Conservation (phyloP, 345 rosid species). For the Odontarrhena argentea region DNA sequence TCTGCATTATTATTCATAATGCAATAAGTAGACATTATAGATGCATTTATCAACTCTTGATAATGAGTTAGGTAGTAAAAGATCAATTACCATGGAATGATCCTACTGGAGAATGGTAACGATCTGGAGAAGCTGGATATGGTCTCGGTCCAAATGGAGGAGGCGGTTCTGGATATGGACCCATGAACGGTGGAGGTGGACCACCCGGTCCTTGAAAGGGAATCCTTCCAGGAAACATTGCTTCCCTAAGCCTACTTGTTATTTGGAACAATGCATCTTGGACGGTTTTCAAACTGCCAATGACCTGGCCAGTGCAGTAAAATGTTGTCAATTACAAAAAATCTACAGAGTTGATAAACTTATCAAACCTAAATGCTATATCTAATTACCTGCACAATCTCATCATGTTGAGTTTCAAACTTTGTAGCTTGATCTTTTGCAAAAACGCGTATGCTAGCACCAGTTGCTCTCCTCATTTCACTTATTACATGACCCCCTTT, state of each 20-base stretch:
- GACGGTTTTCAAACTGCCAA: conserved; percentile 66
- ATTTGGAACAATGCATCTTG: conserved; percentile 81
- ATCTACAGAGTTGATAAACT: not conserved
- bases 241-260: conserved; percentile 68
- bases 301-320: conserved; percentile 49
- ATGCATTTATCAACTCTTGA: conserved; percentile 45
- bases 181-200: conserved; percentile 56
- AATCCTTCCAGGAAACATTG: conserved; percentile 57
- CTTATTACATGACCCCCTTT: conserved; percentile 67
- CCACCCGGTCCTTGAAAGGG: conserved; percentile 50
- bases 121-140: conserved; percentile 62
- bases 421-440: conserved; percentile 63
- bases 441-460: conserved; percentile 65
- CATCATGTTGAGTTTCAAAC: conserved; percentile 58
- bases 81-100: conserved; percentile 54
- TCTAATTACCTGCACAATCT: conserved; percentile 69
- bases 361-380: not conserved
- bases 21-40: conserved; percentile 44
- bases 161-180: conserved; percentile 71
- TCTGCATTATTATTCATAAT: conserved; percentile 46
- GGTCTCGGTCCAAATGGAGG: conserved; percentile 72
- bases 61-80: conserved; percentile 42
- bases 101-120: conserved; percentile 57
- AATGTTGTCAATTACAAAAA: conserved; percentile 3
- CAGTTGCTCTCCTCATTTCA: conserved; percentile 81